Base-by-base conservation (phyloP, 2,329 filamentous ascomycete species). In the Nothomitra cinnamomea region DNA sequence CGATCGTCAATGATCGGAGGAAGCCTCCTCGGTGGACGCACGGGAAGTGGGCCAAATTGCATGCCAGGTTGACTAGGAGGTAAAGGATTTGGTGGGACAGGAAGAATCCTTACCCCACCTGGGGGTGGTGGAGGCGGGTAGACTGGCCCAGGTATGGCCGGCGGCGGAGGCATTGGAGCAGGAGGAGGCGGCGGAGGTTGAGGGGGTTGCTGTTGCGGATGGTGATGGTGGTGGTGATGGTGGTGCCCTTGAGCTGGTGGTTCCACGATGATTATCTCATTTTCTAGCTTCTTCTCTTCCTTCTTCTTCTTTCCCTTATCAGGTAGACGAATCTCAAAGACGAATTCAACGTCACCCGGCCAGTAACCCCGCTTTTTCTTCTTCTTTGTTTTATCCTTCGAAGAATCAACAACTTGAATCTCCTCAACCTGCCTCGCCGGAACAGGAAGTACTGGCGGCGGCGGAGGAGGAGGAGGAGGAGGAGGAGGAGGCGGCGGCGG, bases 341-440 rank as follows among this genome's bases (percentile, higher is more conserved):
- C 28, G 25, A 48, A 48, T 48, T 48, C 43, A 13, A 48, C 6
- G 21, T 48, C 43, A 12, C 15, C 25, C 12, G 43, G 43, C 43
- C 43, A 48, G 28, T 48, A 48, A 4, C 21, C 43, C n/a, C 43
- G 43, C 43, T 48, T 48, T 21, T 48, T 48, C 19, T 48, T 48
- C 43, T 48, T 48, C 19, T 48, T 48, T 25, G 43, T 17, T 12
- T 25, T 25, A 6, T 8, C 22, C 22, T 25, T 48, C 3, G 43
- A 12, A 22, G 22, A 12, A 13, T 13, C 12, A 12, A 24, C 21
- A 17, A 13, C 2, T 25, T 48, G 21, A 12, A 48, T 28, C 13
- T 24, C 43, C 21, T 25, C 43, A 25, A 48, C n/a, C 24, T 17
- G 41, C 41, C 12, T 22, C n/a, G n/a, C n/a, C n/a, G n/a, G n/a